phyloP scores from a whole-genome alignment of 768 basidiomycete species.

The Russula emetica region DNA sequence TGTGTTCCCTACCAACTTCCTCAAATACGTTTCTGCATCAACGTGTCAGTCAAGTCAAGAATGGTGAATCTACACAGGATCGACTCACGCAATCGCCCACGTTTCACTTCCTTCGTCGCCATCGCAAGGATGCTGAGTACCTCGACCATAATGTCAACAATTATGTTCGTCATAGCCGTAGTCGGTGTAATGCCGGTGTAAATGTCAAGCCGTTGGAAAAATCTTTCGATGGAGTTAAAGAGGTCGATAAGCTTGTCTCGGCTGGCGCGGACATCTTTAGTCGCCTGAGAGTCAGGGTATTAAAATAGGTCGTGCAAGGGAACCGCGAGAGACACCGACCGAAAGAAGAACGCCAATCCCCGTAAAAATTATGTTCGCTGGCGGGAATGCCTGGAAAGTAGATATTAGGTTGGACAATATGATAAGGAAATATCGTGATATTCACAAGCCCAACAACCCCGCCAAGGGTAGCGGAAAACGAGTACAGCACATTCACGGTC shows the following conservation, averaged over 20 bases:
- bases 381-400: not conserved
- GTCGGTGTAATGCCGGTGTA: not conserved
- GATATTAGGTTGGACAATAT: not conserved
- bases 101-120: not conserved
- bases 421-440: not conserved
- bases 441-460: not conserved
- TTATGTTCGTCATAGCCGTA: not conserved
- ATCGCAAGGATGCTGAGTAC: not conserved
- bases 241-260: not conserved
- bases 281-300: not conserved
- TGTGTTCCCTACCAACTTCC: not conserved
- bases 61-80: not conserved
- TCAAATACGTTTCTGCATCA: not conserved
- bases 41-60: not conserved
- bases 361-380: not conserved
- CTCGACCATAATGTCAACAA: not conserved
- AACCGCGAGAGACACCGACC: not conserved
- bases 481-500: not conserved
- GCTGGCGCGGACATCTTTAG: not conserved
- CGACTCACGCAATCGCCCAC: not conserved
- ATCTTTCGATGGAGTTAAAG: not conserved
- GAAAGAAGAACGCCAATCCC: not conserved
- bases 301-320: not conserved
- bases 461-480: not conserved
- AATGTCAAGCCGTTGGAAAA: not conserved